Evolutionary conservation across 2,329 filamentous ascomycete species (phyloP), one percentile per base, ranked within the genome.

Genomic region (Trichoderma sp.): DNA sequence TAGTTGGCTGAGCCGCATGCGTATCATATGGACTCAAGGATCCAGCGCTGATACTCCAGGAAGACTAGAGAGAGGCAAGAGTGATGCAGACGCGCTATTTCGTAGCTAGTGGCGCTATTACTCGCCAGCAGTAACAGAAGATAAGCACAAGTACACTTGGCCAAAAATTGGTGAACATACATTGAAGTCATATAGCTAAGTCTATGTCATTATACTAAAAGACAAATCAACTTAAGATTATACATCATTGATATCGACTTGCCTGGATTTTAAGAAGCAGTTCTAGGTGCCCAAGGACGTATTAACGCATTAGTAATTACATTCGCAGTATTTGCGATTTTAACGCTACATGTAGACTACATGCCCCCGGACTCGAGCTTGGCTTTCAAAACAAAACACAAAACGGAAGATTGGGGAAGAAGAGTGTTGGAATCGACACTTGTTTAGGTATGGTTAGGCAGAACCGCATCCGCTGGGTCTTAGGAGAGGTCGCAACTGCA

Each of bases 21-120:
- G 35, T 27, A 37, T 40, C 21, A n/a, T n/a, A 57, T 47, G 49
- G 52, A 35, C 33, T 37, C 43, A 57, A 56, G 33, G 49, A 56
- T 43, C 6, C 62, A 31, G 62, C 49, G 61, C 49, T 64, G 49
- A 64, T 31, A 11, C 21, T 8, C 29, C 16, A 55, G 62, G 35
- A 13, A 47, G 62, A 37, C 56, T 57, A 33, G 27, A 35, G 33
- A 43, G 61, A 55, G 61, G 61, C 61, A 31, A 35, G 40, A 21
- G 35, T 7, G 62, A 65, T 49, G 62, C 57, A 52, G 62, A 65
- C 62, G 62, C 53, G 33, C 61, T 27, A 55, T 52, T 56, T 13
- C 53, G 7, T 31, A 31, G 33, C 33, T 5, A 43, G 40, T 61
- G 14, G 62, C 62, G 62, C 55, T 24, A 53, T 24, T 53, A 57